Conservation (phyloP, 768 basidiomycete genomes). For the Russula compacta region DNA sequence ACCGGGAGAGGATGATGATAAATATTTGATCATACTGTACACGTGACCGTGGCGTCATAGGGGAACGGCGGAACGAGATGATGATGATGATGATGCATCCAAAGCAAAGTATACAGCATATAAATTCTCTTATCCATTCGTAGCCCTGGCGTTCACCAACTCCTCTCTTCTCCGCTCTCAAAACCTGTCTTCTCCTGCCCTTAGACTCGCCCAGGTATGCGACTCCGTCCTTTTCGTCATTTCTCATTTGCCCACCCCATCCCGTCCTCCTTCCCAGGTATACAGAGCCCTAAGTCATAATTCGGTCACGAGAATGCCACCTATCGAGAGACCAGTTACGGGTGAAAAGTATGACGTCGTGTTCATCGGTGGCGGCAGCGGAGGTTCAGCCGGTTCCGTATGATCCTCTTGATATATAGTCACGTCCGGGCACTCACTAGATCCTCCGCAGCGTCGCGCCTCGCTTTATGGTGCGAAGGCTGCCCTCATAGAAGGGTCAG, state of each 20-base stretch:
- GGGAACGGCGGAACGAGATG: no score
- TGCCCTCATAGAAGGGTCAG: slow-evolving; percentile 73
- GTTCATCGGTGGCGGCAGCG: slow-evolving; percentile 89
- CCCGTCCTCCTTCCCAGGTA: slow-evolving; percentile 28
- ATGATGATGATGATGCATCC: no score
- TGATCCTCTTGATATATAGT: slow-evolving; percentile 25
- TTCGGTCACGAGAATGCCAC: slow-evolving; percentile 52
- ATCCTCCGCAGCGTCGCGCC: slow-evolving; percentile 65
- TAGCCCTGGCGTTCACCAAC: no score
- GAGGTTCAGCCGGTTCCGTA: slow-evolving; percentile 83
- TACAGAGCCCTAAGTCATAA: slow-evolving; percentile 36
- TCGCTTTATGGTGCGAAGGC: slow-evolving; percentile 89
- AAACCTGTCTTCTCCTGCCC: not conserved
- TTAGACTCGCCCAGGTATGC: slow-evolving; percentile 9
- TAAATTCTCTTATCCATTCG: no score
- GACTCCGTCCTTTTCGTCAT: not conserved
- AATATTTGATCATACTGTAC: no score
- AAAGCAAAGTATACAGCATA: no score
- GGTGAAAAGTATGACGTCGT: slow-evolving; percentile 71
- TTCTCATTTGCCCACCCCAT: not conserved
- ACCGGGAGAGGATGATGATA: no score
- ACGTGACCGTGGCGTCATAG: no score
- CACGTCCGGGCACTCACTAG: not conserved
- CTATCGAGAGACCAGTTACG: slow-evolving; percentile 51
- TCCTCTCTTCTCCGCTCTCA: not conserved